These are phyloP conservation scores for Cladosporium sp. DNA, from an alignment of 2,329 filamentous ascomycete genomes.

Conservation along the genomic window DNA sequence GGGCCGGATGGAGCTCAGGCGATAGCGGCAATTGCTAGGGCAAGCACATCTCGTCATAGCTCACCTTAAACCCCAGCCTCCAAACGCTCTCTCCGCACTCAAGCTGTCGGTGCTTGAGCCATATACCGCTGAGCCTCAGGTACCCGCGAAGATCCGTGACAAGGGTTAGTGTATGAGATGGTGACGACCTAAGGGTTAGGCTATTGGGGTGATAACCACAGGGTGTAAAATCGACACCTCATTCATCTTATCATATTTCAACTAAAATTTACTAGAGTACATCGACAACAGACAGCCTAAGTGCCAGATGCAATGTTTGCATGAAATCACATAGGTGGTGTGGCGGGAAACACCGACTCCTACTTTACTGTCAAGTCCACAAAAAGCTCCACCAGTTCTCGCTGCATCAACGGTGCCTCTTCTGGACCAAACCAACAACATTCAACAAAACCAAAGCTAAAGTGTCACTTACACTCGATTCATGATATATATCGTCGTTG, in stretches of 20 bases:
- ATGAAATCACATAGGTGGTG: background rate
- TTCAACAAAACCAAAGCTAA: background rate
- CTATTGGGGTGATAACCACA: background rate
- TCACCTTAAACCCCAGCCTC: slow-evolving; percentile 14
- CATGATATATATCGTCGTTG: background rate
- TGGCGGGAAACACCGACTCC: background rate
- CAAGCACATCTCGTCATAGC: slow-evolving; percentile 15
- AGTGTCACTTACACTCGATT: background rate
- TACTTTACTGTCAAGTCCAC: background rate
- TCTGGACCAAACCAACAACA: background rate
- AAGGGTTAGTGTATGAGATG: background rate
- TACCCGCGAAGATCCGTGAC: background rate
- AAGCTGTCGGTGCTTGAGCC: background rate
- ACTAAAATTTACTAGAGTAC: background rate
- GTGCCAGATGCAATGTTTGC: background rate
- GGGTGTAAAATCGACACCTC: background rate
- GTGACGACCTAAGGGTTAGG: background rate
- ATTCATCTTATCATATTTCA: background rate
- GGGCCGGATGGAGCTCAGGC: background rate
- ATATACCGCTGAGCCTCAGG: slow-evolving; percentile 19
- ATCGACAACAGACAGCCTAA: background rate
- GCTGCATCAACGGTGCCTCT: background rate
- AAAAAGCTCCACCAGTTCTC: background rate
- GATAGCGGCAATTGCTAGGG: slow-evolving; percentile 15
- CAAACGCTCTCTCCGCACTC: background rate